phyloP scores from a whole-genome alignment of 2,329 filamentous ascomycete genomes.

The Fusarium piperis region DNA sequence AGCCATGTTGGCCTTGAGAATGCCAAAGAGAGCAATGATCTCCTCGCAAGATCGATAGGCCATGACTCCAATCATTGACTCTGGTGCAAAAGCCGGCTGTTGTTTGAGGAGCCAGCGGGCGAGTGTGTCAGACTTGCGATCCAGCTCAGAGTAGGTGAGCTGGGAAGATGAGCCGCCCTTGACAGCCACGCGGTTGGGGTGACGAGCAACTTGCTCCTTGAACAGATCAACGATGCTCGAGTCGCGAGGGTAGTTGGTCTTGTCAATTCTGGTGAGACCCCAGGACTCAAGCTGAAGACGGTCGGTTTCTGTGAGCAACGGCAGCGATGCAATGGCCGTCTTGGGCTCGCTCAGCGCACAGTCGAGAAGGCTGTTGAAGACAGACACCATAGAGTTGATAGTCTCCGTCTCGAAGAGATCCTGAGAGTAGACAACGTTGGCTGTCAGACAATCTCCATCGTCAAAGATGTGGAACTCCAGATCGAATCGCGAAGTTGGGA shows the following conservation, averaged over 20 bases:
- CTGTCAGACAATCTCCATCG: conserved; percentile 5
- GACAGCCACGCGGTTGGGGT: conserved; percentile 28
- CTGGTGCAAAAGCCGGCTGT: neutral
- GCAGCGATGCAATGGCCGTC: neutral
- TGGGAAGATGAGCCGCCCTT: conserved; percentile 11
- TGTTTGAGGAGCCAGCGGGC: neutral
- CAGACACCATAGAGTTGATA: conserved; percentile 23
- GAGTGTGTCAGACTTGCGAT: conserved; percentile 13
- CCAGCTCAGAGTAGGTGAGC: conserved; percentile 35
- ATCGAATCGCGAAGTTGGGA: conserved; percentile 24
- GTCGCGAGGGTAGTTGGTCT: conserved; percentile 26
- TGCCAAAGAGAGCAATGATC: conserved; percentile 16
- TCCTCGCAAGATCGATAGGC: conserved; percentile 8
- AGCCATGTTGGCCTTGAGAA: conserved; percentile 31
- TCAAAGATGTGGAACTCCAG: conserved; percentile 38
- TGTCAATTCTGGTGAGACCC: conserved; percentile 26
- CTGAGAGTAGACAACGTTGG: conserved; percentile 15
- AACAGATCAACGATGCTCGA: conserved; percentile 37
- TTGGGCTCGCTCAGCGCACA: neutral
- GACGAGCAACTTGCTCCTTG: conserved; percentile 23
- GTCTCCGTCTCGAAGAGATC: conserved; percentile 30
- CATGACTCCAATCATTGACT: conserved; percentile 16
- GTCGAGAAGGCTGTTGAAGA: conserved; percentile 28
- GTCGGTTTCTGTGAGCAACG: neutral
- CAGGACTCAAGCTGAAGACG: conserved; percentile 9